Evolutionary conservation across 768 basidiomycete species (phyloP).

Genomic region (Tricholoma terreum): DNA sequence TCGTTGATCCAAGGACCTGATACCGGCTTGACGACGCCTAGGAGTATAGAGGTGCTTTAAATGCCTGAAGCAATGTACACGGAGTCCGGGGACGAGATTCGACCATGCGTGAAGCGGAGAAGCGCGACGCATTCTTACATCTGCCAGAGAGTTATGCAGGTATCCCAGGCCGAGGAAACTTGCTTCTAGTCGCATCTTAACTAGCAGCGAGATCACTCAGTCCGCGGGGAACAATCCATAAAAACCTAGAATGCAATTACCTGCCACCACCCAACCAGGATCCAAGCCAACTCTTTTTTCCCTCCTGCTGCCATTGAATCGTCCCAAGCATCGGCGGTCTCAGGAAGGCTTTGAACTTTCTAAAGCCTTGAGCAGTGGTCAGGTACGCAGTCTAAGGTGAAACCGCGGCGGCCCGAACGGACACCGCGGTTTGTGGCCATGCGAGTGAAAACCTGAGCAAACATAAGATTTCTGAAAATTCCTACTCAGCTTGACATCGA

Average conservation of each 20-base stretch:
- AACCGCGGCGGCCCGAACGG: too few species aligned
- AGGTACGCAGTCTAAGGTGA: background rate
- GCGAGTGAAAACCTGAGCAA: background rate
- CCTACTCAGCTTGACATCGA: too few species aligned
- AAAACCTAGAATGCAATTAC: background rate
- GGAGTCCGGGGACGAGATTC: background rate
- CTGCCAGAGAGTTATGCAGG: too few species aligned
- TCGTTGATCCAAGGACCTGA: background rate
- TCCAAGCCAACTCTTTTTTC: too few species aligned
- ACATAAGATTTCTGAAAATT: background rate
- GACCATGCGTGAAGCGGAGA: background rate
- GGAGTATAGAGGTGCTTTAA: background rate
- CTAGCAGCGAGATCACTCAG: background rate
- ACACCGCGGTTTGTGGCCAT: background rate
- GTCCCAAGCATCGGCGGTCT: background rate
- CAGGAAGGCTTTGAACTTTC: background rate
- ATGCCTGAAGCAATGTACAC: background rate
- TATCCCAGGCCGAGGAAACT: background rate
- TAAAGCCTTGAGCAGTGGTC: background rate
- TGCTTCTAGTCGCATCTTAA: background rate
- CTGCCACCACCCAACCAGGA: background rate
- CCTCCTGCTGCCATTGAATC: background rate
- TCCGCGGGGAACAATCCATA: background rate
- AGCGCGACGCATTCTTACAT: too few species aligned
- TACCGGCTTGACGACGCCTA: background rate